Conservation (phyloP, 2,329 filamentous ascomycete genomes). For the Acarospora socialis region DNA sequence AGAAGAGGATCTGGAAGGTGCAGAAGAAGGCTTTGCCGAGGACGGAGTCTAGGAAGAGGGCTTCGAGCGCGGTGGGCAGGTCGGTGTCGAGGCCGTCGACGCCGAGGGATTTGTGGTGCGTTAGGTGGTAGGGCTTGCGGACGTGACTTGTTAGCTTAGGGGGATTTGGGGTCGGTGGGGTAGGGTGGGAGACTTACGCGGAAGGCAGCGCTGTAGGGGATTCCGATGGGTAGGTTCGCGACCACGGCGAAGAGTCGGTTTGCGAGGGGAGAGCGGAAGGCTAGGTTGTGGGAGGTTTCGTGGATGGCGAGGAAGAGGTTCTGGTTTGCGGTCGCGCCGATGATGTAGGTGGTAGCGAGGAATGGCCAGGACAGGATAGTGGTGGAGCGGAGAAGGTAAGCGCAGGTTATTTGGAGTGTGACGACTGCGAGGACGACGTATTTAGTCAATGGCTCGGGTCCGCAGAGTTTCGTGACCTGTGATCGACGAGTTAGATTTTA, state of each 20-base stretch:
- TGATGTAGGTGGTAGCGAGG: slow-evolving; percentile 73
- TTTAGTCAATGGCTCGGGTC: slow-evolving; percentile 89
- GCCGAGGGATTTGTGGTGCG: slow-evolving; percentile 95
- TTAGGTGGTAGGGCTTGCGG: slow-evolving; percentile 81
- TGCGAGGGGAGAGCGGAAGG: slow-evolving; percentile 63
- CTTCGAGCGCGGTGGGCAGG: slow-evolving; percentile 81
- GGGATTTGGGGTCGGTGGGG: neutral
- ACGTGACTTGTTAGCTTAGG: slow-evolving; percentile 1
- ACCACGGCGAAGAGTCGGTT: slow-evolving; percentile 84
- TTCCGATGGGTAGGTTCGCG: slow-evolving; percentile 87
- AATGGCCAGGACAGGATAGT: slow-evolving; percentile 72
- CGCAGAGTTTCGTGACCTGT: slow-evolving; percentile 91
- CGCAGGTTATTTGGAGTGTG: slow-evolving; percentile 61
- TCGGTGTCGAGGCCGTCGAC: slow-evolving; percentile 94
- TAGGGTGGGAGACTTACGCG: slow-evolving; percentile 41
- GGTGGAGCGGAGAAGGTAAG: slow-evolving; percentile 61
- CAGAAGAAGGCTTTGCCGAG: slow-evolving; percentile 97
- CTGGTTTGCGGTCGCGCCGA: slow-evolving; percentile 93
- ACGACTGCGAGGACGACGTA: slow-evolving; percentile 80
- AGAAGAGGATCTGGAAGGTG: slow-evolving; percentile 98
- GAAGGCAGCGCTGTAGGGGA: slow-evolving; percentile 94
- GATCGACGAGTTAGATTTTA: slow-evolving; percentile 12
- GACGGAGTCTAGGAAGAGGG: slow-evolving; percentile 79
- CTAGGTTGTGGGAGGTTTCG: slow-evolving; percentile 96
- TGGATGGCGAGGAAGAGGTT: slow-evolving; percentile 98